phyloP scores from a whole-genome alignment of 2,329 filamentous ascomycete genomes.

The Achaetomium macrosporum region DNA sequence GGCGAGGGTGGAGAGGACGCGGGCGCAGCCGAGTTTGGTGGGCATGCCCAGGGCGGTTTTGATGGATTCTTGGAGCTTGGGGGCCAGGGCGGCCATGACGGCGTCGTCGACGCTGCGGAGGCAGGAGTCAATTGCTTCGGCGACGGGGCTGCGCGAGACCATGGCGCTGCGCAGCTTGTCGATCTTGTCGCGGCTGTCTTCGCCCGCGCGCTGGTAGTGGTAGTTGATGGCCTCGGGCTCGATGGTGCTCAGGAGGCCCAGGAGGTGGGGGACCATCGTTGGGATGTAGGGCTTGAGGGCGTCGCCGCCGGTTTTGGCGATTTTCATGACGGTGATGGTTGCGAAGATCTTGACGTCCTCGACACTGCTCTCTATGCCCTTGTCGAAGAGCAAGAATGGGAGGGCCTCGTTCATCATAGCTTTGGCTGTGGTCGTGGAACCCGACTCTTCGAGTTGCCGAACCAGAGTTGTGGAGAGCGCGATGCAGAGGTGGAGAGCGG shows the following conservation, averaged over 20 bases:
- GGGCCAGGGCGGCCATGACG: constrained; percentile 69
- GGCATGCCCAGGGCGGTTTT: constrained; percentile 85
- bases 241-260: constrained; percentile 77
- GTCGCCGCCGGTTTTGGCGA: constrained; percentile 83
- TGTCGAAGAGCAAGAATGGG: constrained; percentile 83
- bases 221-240: constrained; percentile 90
- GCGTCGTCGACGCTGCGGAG: constrained; percentile 74
- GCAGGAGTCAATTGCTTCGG: constrained; percentile 84
- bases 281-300: constrained; percentile 75
- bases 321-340: constrained; percentile 74
- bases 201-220: constrained; percentile 81
- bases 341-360: constrained; percentile 83
- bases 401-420: constrained; percentile 81
- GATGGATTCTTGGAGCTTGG: constrained; percentile 69
- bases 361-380: constrained; percentile 81
- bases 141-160: constrained; percentile 81
- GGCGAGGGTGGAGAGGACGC: constrained; percentile 77
- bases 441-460: constrained; percentile 75
- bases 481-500: constrained; percentile 77
- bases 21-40: constrained; percentile 85
- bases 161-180: constrained; percentile 78
- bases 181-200: constrained; percentile 81
- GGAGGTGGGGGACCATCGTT: constrained; percentile 71
- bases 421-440: constrained; percentile 61
- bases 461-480: constrained; percentile 80